phyloP scores from a whole-genome alignment of 2,329 filamentous ascomycete species.

The Aspergillus pseudonomiae region DNA sequence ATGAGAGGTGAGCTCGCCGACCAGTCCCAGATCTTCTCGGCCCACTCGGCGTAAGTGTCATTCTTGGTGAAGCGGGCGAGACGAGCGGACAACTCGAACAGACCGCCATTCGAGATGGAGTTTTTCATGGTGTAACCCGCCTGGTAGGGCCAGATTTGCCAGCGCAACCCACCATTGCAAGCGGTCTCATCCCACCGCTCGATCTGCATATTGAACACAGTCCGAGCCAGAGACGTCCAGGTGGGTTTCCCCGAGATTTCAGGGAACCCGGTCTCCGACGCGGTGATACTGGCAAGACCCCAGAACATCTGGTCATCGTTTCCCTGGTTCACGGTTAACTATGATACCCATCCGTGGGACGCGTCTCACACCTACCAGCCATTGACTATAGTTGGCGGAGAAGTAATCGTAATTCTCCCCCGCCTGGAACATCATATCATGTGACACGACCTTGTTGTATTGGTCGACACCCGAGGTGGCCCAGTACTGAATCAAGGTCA shows the following conservation, averaged over 20 bases:
- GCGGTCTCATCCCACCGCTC: constrained; percentile 44
- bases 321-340: constrained; percentile 41
- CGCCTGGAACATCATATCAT: constrained; percentile 68
- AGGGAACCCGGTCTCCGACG: constrained; percentile 73
- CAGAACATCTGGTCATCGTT: constrained; percentile 63
- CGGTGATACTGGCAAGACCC: constrained; percentile 75
- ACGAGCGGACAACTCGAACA: constrained; percentile 61
- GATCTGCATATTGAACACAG: constrained; percentile 15
- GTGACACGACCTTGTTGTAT: constrained; percentile 68
- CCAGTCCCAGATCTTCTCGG: constrained; percentile 56
- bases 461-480: constrained; percentile 71
- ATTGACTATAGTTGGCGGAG: constrained; percentile 36
- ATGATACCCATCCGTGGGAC: constrained; percentile 52
- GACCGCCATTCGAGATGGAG: constrained; percentile 55
- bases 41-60: constrained; percentile 73
- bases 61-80: constrained; percentile 76
- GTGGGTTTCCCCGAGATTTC: constrained; percentile 38
- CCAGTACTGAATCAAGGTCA: constrained; percentile 76
- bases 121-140: constrained; percentile 63
- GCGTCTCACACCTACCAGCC: constrained; percentile 10
- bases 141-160: constrained; percentile 72
- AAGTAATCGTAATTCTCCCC: constrained; percentile 67
- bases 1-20: constrained; percentile 50
- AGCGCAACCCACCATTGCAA: constrained; percentile 13
- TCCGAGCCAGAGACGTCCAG: constrained; percentile 12